Conservation (phyloP, 805 yeast species). For the Kockiozyma suomiensis region DNA sequence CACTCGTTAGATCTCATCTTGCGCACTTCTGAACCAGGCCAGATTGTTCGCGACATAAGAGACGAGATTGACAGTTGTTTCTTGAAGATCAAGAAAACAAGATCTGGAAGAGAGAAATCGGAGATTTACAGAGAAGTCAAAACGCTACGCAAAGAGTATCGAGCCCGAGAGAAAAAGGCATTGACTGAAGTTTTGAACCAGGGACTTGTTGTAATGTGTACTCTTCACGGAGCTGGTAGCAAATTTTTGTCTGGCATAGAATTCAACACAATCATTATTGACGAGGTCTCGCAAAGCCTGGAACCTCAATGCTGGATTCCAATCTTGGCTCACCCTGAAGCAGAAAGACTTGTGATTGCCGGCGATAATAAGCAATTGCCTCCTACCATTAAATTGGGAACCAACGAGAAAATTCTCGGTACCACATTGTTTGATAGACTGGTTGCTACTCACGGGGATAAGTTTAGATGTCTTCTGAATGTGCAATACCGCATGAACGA, state of each 20-base stretch:
- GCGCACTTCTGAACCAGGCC: constrained; percentile 59
- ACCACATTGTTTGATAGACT: constrained; percentile 81
- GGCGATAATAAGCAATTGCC: constrained; percentile 94
- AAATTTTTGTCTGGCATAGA: constrained; percentile 42
- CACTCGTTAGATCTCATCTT: constrained; percentile 79
- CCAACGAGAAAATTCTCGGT: constrained; percentile 53
- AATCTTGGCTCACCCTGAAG: constrained; percentile 61
- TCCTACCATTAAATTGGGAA: constrained; percentile 70
- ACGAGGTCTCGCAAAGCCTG: constrained; percentile 91
- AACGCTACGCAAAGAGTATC: constrained; percentile 67
- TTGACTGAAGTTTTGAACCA: constrained; percentile 58
- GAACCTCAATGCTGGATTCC: constrained; percentile 99
- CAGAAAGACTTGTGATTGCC: constrained; percentile 69
- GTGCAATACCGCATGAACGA: constrained; percentile 88
- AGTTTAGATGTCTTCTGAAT: constrained; percentile 61
- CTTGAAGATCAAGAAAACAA: constrained; percentile 61
- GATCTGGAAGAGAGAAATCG: constrained; percentile 63
- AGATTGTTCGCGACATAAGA: constrained; percentile 66
- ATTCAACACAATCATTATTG: constrained; percentile 84
- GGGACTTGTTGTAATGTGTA: constrained; percentile 73
- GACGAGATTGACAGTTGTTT: constrained; percentile 64
- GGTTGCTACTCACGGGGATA: constrained; percentile 51
- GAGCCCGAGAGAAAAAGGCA: constrained; percentile 64
- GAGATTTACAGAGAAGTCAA: constrained; percentile 71
- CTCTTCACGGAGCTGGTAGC: constrained; percentile 72